phyloP scores from a whole-genome alignment of 2,329 filamentous ascomycete genomes.

The Rhynchosporium agropyri region DNA sequence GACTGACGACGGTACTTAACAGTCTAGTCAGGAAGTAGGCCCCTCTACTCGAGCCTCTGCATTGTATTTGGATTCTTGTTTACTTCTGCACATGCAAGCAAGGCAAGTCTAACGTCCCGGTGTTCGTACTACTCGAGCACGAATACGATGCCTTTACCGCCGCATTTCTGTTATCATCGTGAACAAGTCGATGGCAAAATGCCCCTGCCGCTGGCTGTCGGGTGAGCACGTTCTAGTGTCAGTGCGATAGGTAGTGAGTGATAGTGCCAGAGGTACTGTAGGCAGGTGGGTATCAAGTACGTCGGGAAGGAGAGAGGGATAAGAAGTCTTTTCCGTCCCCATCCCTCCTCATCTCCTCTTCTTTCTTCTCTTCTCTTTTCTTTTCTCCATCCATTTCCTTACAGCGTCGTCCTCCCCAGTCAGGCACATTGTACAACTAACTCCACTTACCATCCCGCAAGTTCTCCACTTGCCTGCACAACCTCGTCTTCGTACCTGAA shows the following conservation, averaged over 20 bases:
- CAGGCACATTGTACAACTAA: background rate
- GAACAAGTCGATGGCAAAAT: background rate
- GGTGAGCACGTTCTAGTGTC: constrained; percentile 11
- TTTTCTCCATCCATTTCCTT: background rate
- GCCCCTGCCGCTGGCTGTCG: background rate
- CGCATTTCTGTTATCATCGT: constrained; percentile 13
- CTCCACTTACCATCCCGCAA: background rate
- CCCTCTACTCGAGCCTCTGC: background rate
- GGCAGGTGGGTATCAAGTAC: background rate
- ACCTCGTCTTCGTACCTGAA: constrained; percentile 4
- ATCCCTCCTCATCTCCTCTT: background rate
- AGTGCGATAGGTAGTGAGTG: background rate
- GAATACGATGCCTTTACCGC: background rate
- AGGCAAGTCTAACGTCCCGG: constrained; percentile 4
- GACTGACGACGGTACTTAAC: no score
- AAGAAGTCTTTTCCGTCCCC: constrained; percentile 7
- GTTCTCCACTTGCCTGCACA: constrained; percentile 7
- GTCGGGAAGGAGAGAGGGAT: background rate
- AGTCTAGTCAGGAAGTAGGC: background rate
- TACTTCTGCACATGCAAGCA: background rate
- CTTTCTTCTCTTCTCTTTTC: background rate
- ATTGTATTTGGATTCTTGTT: no score
- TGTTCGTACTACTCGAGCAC: constrained; percentile 2
- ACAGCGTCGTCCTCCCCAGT: background rate
- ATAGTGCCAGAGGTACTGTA: background rate